Base-by-base conservation (phyloP, 75 land plant genomes). In the Pseudotsuga menziesii region DNA sequence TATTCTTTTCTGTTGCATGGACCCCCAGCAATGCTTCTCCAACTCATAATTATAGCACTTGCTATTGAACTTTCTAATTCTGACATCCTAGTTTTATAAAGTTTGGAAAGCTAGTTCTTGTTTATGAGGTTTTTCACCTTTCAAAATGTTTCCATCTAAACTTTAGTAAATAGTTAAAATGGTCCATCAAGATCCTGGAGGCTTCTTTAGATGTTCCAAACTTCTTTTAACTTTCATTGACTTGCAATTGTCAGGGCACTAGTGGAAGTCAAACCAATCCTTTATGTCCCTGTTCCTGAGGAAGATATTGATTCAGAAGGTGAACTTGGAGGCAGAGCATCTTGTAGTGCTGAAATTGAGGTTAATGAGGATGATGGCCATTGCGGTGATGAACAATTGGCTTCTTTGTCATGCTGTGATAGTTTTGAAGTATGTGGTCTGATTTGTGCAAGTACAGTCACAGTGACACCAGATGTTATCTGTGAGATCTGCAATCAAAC, bases 251-350 rank as follows among this genome's bases (percentile, higher is more conserved):
- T 58, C 92, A 93, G 94, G 56, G 92, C 94, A 77, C 75, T 76
- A 79, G 89, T 94, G 8, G 97, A 94, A 92, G 85, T 94, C 55
- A 93, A 94, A 57, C 98, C 98, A 36, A 36, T 92, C 25, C 85
- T 90, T 61, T 85, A 87, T 84, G 80, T 86, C 48, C 72, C 83
- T 19, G 79, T 81, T 29, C 59, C 58, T 69, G 73, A 27, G 5
- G 82, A 86, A 25, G 60, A 27, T 56, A 44, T n/a, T 44, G 0
- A 57, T 25, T 39, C 58, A 20, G 81, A 76, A 54, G 25, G 56
- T 66, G 74, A 27, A 58, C 70, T 20, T 20, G 75, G 59, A 8
- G 13, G 29, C 41, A 25, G 56, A 32, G 57, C 57, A 81, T 32
- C 36, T 15, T 70, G 26, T 25, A 13, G 1, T 14, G 78, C 56